Evolutionary conservation across 2,329 filamentous ascomycete genomes (phyloP), one percentile per base, ranked within the genome.

Genomic region (Neospermospora avenae): DNA sequence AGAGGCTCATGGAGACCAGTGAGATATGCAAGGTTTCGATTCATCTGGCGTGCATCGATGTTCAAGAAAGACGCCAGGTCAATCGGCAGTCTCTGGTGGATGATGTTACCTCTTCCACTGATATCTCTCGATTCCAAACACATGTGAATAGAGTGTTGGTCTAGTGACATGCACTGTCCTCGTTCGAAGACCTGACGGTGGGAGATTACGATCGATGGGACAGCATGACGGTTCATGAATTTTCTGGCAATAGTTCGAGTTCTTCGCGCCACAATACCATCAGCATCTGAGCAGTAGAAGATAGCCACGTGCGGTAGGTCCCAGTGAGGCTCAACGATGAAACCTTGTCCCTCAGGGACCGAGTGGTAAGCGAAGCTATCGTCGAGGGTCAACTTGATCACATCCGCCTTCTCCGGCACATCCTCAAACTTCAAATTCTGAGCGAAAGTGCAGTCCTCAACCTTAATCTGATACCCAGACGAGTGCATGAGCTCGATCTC

Each of bases 401-500:
- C 75, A 61, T 78, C 71, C 20, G 73, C 73, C 61, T 75, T 77
- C 48, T 70, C 66, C 3, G 70, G 70, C 35, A 69, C 63, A 53
- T 69, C 68, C 24, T 72, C 67, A 31, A 71, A 67, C 6, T 70
- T 69, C 35, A 69, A 48, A 45, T 72, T 73, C 34, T 71, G 67
- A n/a, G 78, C 80, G 7, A 70, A 71, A 13, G 73, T 74, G 64
- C 80, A 82, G 28, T 77, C 75, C 57, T 82, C 78, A 4, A 81
- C 77, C 63, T 78, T 77, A 72, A 82, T 81, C 61, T 81, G 78
- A 60, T 77, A 78, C 13, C 75, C 76, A 34, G 78, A 80, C 7
- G 78, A 80, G 56, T 80, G 77, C 73, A 81, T 79, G 52, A 82
- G 76, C 67, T 81, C 78, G 20, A 81, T 77, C 59, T 82, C 79